These are phyloP conservation scores for Pseudopyrenochaeta lycopersici DNA, from an alignment of 2,329 filamentous ascomycete species.

Conservation along the genomic window DNA sequence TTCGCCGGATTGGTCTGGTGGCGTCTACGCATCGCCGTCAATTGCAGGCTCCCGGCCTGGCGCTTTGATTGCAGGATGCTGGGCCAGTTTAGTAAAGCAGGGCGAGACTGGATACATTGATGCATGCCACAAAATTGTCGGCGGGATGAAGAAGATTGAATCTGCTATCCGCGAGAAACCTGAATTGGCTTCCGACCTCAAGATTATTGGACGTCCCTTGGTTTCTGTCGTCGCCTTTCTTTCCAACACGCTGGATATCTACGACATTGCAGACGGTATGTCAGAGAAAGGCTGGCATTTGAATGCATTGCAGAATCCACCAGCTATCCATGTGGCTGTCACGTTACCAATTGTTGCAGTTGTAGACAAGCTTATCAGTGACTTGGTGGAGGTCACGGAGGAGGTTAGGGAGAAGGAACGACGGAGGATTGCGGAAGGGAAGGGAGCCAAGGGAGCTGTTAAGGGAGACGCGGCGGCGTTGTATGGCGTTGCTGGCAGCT, in stretches of 20 bases:
- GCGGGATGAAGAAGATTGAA: slow-evolving; percentile 81
- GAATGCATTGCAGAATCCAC: slow-evolving; percentile 89
- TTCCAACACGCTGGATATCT: slow-evolving; percentile 85
- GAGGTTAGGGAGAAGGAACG: slow-evolving; percentile 84
- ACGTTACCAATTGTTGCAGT: slow-evolving; percentile 85
- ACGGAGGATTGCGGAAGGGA: slow-evolving; percentile 74
- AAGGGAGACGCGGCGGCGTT: slow-evolving; percentile 84
- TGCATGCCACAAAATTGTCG: slow-evolving; percentile 87
- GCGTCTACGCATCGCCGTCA: slow-evolving; percentile 92
- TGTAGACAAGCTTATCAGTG: slow-evolving; percentile 79
- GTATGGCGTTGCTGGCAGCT: slow-evolving; percentile 92
- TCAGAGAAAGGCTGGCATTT: slow-evolving; percentile 88
- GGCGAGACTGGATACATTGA: slow-evolving; percentile 89
- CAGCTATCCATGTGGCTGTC: slow-evolving; percentile 93
- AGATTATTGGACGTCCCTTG: slow-evolving; percentile 83
- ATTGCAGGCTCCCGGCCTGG: slow-evolving; percentile 93
- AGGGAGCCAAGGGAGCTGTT: slow-evolving; percentile 64
- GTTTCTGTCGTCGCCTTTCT: slow-evolving; percentile 92
- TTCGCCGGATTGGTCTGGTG: slow-evolving; percentile 91
- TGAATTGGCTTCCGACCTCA: slow-evolving; percentile 74
- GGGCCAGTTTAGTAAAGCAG: slow-evolving; percentile 88
- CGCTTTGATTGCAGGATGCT: slow-evolving; percentile 93
- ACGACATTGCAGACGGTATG: slow-evolving; percentile 94
- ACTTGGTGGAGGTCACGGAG: slow-evolving; percentile 69
- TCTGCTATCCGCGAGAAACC: slow-evolving; percentile 76